These are phyloP conservation scores for Clavaria fumosa DNA, from an alignment of 768 basidiomycete species.

Conservation along the genomic window DNA sequence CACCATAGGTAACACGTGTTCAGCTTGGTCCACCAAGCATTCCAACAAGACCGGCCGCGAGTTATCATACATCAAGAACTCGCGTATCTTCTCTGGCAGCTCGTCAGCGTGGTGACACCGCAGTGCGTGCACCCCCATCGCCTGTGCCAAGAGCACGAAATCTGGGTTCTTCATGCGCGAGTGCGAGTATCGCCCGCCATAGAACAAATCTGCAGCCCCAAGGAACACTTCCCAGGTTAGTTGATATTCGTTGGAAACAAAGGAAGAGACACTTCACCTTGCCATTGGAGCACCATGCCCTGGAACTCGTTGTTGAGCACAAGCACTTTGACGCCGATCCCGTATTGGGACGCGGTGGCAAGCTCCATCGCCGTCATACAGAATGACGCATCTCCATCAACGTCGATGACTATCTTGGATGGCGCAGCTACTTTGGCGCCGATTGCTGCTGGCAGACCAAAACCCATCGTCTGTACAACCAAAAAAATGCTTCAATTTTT, in stretches of 20 bases:
- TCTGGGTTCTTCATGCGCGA: conserved; percentile 93
- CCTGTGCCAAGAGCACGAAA: conserved; percentile 75
- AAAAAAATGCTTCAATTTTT: conserved; percentile 2
- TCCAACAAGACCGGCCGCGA: conserved; percentile 82
- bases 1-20: conserved; percentile 90
- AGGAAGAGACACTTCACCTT: conserved; percentile 40
- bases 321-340: conserved; percentile 90
- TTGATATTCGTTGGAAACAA: conserved; percentile 6
- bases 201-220: conserved; percentile 62
- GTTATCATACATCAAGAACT: conserved; percentile 90
- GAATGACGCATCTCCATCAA: conserved; percentile 97
- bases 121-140: conserved; percentile 90
- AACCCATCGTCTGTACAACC: conserved; percentile 80
- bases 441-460: conserved; percentile 85
- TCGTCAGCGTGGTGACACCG: conserved; percentile 56
- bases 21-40: conserved; percentile 68
- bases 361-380: conserved; percentile 99
- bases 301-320: conserved; percentile 95
- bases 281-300: conserved; percentile 99
- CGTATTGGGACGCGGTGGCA: conserved; percentile 78
- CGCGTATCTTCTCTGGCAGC: conserved; percentile 91
- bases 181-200: conserved; percentile 92
- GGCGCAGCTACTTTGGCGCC: conserved; percentile 96
- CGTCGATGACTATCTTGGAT: conserved; percentile 84
- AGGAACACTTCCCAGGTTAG: not conserved